These are phyloP conservation scores for Acer yangbiense DNA, from an alignment of 345 rosid species.

Conservation along the genomic window DNA sequence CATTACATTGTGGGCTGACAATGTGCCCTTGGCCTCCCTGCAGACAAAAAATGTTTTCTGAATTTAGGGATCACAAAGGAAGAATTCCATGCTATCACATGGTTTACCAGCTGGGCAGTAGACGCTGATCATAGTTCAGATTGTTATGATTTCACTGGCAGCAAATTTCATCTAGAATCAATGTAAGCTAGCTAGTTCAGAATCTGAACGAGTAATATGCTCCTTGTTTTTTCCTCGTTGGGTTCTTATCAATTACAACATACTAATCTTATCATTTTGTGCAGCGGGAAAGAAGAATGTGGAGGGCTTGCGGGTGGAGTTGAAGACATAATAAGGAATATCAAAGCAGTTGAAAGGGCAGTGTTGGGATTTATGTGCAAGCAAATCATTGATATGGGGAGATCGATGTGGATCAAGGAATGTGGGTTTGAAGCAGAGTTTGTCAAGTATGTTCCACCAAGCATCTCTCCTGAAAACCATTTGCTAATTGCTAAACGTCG, in stretches of 20 bases:
- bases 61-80: constrained; percentile 59
- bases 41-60: constrained; percentile 68
- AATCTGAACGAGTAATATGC: background rate
- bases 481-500: constrained; percentile 53
- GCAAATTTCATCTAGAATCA: constrained; percentile 32
- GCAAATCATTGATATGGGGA: constrained; percentile 78
- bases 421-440: constrained; percentile 53
- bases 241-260: background rate
- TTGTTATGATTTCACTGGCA: constrained; percentile 44
- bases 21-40: background rate
- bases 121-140: constrained; percentile 86
- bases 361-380: constrained; percentile 84
- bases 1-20: constrained; percentile 7
- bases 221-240: background rate
- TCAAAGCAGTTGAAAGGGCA: constrained; percentile 74
- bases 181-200: constrained; percentile 32
- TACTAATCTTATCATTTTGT: constrained; percentile 1
- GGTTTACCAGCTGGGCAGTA: constrained; percentile 98
- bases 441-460: constrained; percentile 72
- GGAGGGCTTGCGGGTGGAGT: constrained; percentile 38
- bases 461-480: constrained; percentile 82
- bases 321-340: constrained; percentile 60
- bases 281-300: constrained; percentile 46
- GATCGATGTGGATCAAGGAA: constrained; percentile 72
- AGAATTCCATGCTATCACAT: constrained; percentile 75